Evolutionary conservation across 495 filamentous ascomycete genomes (phyloP), one percentile per base, ranked within the genome.

Genomic region (Annulohypoxylon stygium): DNA sequence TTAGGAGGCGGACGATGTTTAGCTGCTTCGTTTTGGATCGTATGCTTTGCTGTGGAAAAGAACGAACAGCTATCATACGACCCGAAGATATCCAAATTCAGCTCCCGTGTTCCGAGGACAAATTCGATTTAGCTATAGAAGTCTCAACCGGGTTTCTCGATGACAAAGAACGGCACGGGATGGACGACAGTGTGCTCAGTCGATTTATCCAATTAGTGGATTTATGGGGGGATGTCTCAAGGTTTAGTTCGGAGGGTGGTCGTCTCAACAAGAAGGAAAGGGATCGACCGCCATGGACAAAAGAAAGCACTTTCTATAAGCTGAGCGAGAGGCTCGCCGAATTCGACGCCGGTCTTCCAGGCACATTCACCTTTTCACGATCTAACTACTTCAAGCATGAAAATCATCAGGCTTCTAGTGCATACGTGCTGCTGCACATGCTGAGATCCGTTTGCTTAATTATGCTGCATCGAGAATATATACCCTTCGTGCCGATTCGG

Each of bases 21-120:
- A 93, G 93, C 63, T 93, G 92, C 69, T 92, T 95, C 72, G 89
- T 95, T 60, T 86, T 97, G 68, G 93, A 97, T 76, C 88, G 93
- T 12, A 91, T 92, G 76, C 80, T 96, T 36, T 89, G 90, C 60
- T 93, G 90, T 74, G 93, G 93, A 25, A 91, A 92, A 73, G 90
- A 90, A 67, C 86, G 93, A 7, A 89, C 90, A 1, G 87, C 89
- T 14, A 92, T 92, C 82, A 87, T 94, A 63, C 84, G 85, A 18
- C 84, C 88, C 16, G 87, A 90, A 53, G 91, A 93, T 58, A 82
- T 94, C 33, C 86, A 84, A 63, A 88, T 92, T 43, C 90, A 90
- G 75, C 83, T 93, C 14, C 91, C 91, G 0, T 90, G 88, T 79
- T 82, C 89, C 76, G 84, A 94, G 79, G 69, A 90, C 72, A 83